Evolutionary conservation across 148 eudicot genomes (phyloP).

Genomic region (Diospyros lotus): DNA sequence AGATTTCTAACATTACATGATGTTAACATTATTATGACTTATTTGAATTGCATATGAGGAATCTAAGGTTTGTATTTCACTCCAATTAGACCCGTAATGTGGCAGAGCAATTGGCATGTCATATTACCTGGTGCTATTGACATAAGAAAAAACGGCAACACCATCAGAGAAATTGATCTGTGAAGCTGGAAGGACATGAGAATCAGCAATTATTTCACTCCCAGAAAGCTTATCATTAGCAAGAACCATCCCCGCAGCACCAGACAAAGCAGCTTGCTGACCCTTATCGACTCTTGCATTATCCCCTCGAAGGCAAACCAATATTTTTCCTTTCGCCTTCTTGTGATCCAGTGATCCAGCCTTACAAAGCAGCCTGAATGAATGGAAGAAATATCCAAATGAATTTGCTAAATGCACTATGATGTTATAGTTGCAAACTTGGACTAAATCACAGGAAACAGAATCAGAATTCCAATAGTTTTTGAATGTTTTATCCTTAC

Average conservation of each 20-base stretch:
- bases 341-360: constrained; percentile 39
- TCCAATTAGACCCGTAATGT: background rate
- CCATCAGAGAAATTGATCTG: constrained; percentile 62
- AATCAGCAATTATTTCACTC: constrained; percentile 71
- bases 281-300: constrained; percentile 64
- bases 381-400: background rate
- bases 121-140: constrained; percentile 49
- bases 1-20: too few species aligned
- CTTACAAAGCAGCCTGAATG: constrained; percentile 35
- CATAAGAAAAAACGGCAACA: constrained; percentile 31
- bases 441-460: background rate
- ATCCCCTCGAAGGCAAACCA: constrained; percentile 59
- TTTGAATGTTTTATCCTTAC: constrained; percentile 21
- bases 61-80: too few species aligned
- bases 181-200: constrained; percentile 80
- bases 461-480: background rate
- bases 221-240: constrained; percentile 52
- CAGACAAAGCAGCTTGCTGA: constrained; percentile 59
- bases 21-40: too few species aligned
- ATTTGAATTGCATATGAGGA: too few species aligned
- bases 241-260: constrained; percentile 85
- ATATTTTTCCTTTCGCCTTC: constrained; percentile 66
- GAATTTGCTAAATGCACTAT: background rate
- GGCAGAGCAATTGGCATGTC: background rate
- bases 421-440: background rate